phyloP scores from a whole-genome alignment of 495 filamentous ascomycete genomes.

The Penicillium lagena region DNA sequence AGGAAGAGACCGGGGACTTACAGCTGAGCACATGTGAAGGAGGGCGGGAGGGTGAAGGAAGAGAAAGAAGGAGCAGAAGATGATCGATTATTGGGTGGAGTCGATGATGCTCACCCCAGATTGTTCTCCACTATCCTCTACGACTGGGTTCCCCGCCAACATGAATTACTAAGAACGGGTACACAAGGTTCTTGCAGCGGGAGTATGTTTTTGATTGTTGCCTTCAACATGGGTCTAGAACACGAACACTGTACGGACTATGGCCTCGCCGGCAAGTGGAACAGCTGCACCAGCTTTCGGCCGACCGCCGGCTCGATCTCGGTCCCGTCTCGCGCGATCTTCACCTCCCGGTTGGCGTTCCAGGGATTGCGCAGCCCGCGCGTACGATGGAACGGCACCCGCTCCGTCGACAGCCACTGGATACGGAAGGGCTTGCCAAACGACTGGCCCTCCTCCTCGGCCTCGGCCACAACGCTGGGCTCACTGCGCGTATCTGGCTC shows the following conservation, averaged over 20 bases:
- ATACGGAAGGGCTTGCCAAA: conserved; percentile 93
- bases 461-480: conserved; percentile 35
- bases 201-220: no score
- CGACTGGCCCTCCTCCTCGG: conserved; percentile 44
- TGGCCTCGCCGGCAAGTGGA: conserved; percentile 40
- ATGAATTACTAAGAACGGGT: no score
- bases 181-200: no score
- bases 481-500: conserved; percentile 24
- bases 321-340: conserved; percentile 93
- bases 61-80: conserved; percentile 2
- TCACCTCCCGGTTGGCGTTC: conserved; percentile 95
- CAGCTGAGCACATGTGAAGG: background rate
- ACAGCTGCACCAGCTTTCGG: conserved; percentile 68
- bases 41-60: conserved; percentile 2
- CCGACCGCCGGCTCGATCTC: conserved; percentile 85
- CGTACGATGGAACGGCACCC: conserved; percentile 87
- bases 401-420: conserved; percentile 82
- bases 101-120: no score
- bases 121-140: no score
- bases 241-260: background rate
- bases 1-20: background rate
- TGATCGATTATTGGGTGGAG: background rate
- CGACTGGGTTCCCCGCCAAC: no score
- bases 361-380: conserved; percentile 88
- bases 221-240: no score